Evolutionary conservation across 129 eudicot species (phyloP), one percentile per base, ranked within the genome.

Genomic region (Flaveria trinervia): DNA sequence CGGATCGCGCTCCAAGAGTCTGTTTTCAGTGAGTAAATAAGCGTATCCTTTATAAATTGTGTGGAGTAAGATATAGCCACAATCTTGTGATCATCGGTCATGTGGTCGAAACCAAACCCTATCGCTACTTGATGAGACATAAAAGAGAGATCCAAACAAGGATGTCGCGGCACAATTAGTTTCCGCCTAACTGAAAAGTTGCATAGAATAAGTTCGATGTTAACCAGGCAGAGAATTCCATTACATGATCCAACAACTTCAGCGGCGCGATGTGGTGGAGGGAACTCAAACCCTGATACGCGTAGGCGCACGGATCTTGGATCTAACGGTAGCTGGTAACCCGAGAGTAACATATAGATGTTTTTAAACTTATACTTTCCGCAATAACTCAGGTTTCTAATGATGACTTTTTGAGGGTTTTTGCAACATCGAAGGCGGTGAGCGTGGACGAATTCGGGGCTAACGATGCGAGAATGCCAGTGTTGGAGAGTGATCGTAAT

Each of bases 401-500:
- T 12, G 22, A 66, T 22, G 46, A 51, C 14, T 43, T 77, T 67
- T 13, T 25, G 50, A 17, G 50, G 67, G 18, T 20, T 61, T 30
- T 10, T 45, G 39, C 36, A 23, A 1, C 4, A 0, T 62, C 1
- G 44, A 28, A 62, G 68, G 68, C 68, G 44, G 68, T 81, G 59
- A 12, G 2, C 59, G 22, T 55, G 55, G 66, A 76, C 22, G 59
- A 81, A 81, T 52, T 68, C 44, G 3, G 76, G 79, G 80, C 20
- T 57, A 9, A 52, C 30, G 41, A 69, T 15, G 7, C 57, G 49
- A 46, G 72, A 61, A 26, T 22, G 44, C 81, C 77, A 83, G 23
- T 82, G 61, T 81, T 85, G 26, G 74, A 85, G 20, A 81, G 83
- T 17, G 74, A 81, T 56, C 77, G 30, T 43, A 77, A 84, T 23